Evolutionary conservation across 345 rosid genomes (phyloP).

Genomic region (Pelargonium nanum): DNA sequence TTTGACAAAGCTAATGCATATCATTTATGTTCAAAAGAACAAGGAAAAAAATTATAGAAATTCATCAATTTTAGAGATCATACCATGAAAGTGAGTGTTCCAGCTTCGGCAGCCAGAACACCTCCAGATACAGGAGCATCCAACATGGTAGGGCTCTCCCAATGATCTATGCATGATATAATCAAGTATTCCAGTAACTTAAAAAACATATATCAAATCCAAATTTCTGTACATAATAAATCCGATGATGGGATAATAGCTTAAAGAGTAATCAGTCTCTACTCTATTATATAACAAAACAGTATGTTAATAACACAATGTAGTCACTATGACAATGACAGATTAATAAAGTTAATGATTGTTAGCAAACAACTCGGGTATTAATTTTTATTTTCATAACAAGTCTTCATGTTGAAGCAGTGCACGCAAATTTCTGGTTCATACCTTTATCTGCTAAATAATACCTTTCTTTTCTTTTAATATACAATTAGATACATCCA

Average conservation of each 20-base stretch:
- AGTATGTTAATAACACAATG: not conserved
- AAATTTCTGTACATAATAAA: too few relatives aligned
- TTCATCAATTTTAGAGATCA: slow-evolving; percentile 2
- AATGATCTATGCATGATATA: slow-evolving; percentile 27
- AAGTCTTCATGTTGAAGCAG: too few relatives aligned
- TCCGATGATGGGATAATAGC: too few relatives aligned
- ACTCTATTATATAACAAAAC: too few relatives aligned
- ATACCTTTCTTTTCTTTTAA: slow-evolving; percentile 59
- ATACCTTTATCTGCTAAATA: not conserved
- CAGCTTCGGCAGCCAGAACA: slow-evolving; percentile 84
- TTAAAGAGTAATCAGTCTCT: too few relatives aligned
- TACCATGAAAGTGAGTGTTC: slow-evolving; percentile 89
- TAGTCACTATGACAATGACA: too few relatives aligned
- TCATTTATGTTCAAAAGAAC: too few relatives aligned
- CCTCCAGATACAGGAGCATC: slow-evolving; percentile 99
- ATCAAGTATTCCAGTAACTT: not conserved
- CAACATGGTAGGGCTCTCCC: slow-evolving; percentile 72
- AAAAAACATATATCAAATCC: not conserved
- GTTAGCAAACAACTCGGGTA: not conserved
- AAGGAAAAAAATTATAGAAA: too few relatives aligned
- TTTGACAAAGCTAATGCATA: too few relatives aligned
- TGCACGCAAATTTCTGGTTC: too few relatives aligned
- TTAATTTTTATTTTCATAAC: too few relatives aligned
- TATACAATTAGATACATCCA: slow-evolving; percentile 41
- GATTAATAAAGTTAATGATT: not conserved